A percentile compares a stretch with the other conserved stretches of the same genome.
Evolutionary conservation across 1,284 basidiomycete species (phyloP).

Genomic region (Rhodotorula sp.): DNA sequence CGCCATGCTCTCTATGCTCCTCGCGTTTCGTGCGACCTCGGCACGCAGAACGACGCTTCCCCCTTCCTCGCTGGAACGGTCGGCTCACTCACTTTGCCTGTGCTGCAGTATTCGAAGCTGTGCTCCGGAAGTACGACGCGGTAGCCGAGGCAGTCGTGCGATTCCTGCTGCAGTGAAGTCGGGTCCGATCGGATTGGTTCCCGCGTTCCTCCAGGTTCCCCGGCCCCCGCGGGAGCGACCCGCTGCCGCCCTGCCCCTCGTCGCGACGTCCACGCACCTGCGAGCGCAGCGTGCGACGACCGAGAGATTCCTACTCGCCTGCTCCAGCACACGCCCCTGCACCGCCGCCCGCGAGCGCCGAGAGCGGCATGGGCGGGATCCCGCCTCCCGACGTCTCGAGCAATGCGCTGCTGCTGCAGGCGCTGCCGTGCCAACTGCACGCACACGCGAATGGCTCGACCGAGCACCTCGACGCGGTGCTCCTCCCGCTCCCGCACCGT

Average conservation of each 20-base stretch:
- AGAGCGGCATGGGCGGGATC: neutral
- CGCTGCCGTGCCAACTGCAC: conserved; percentile 12
- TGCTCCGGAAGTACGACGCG: neutral
- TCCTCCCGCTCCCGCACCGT: conserved; percentile 7
- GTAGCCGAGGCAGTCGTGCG: neutral
- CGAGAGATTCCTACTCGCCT: neutral
- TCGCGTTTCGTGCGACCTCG: too few species aligned
- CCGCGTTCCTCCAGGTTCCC: neutral
- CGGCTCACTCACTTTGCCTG: neutral
- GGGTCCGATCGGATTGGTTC: neutral
- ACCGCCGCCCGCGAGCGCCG: neutral
- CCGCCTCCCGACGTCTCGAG: neutral
- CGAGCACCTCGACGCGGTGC: conserved; percentile 12
- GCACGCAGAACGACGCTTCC: too few species aligned
- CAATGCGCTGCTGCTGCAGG: conserved; percentile 3
- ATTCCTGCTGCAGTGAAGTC: neutral
- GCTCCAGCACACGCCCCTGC: too few species aligned
- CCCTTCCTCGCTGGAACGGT: too few species aligned
- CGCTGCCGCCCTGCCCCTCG: neutral
- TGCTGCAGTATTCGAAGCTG: neutral
- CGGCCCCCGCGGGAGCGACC: neutral
- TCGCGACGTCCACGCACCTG: neutral
- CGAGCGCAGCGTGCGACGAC: too few species aligned
- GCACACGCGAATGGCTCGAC: conserved; percentile 21
- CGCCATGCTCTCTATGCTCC: neutral